A percentile compares a stretch with the other conserved stretches of the same genome.
These are phyloP conservation scores for Draba incana DNA, from an alignment of 345 rosid species.

Conservation along the genomic window DNA sequence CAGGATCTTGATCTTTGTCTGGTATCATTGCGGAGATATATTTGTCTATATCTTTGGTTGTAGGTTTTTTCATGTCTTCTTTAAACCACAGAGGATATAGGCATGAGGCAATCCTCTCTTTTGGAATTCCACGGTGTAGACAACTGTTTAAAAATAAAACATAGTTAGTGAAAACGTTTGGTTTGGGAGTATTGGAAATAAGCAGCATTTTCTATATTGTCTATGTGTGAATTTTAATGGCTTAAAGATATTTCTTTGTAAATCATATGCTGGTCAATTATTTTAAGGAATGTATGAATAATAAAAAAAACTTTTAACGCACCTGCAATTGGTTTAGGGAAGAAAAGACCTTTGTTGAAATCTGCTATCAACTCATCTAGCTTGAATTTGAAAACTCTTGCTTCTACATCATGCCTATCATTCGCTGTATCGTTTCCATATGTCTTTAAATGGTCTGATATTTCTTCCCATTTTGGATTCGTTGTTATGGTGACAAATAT, in stretches of 20 bases:
- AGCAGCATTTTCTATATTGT: too few relatives aligned
- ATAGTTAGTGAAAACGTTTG: too few relatives aligned
- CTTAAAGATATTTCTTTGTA: too few relatives aligned
- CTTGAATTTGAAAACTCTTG: neutral
- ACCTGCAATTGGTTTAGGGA: neutral
- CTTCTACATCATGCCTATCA: neutral
- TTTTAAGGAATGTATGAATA: neutral
- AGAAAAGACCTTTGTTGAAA: neutral
- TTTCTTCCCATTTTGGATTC: neutral
- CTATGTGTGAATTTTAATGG: too few relatives aligned
- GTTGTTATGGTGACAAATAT: neutral
- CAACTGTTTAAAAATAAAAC: neutral
- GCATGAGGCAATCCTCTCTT: neutral
- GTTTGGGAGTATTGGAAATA: too few relatives aligned
- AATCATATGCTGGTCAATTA: neutral
- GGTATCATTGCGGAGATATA: neutral
- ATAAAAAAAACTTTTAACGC: too few relatives aligned
- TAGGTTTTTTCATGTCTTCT: neutral
- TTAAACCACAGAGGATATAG: neutral
- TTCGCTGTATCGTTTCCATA: neutral
- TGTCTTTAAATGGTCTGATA: neutral
- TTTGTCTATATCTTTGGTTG: neutral
- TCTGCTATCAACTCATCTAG: neutral
- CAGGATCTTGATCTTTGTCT: neutral
- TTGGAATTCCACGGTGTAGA: neutral